Conservation (phyloP, 2,329 filamentous ascomycete species). For the Hypoxylon sp. region DNA sequence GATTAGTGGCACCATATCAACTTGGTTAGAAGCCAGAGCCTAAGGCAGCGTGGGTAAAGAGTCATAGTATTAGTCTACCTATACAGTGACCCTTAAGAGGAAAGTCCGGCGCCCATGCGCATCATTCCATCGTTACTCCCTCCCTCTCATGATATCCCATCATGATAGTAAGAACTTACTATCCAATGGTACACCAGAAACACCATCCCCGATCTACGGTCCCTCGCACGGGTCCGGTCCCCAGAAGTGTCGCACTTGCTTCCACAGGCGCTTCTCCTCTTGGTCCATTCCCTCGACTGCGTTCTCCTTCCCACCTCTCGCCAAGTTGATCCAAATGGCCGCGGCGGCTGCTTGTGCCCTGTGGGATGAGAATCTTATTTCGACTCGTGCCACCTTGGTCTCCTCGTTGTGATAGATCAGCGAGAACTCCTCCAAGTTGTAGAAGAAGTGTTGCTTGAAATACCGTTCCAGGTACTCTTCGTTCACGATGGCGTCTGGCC, state of each 20-base stretch:
- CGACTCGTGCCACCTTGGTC: neutral
- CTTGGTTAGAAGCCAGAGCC: no score
- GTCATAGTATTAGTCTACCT: no score
- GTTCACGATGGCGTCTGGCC: neutral
- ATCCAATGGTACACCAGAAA: neutral
- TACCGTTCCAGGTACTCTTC: neutral
- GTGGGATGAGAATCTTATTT: conserved; percentile 3
- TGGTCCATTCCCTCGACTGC: neutral
- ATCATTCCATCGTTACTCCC: no score
- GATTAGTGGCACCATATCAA: no score
- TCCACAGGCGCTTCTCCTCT: conserved; percentile 1
- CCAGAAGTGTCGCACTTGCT: neutral
- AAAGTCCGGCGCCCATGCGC: no score
- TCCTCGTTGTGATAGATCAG: neutral
- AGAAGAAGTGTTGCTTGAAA: conserved; percentile 2
- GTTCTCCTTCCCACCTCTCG: neutral
- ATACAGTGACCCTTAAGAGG: no score
- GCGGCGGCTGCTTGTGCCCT: conserved; percentile 5
- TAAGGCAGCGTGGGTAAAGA: no score
- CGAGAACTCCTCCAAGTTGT: neutral
- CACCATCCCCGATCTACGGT: neutral
- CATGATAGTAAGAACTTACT: no score
- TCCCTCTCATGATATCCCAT: no score
- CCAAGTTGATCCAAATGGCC: neutral
- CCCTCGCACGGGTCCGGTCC: conserved; percentile 11